These are phyloP conservation scores for Colletotrichum liaoningense DNA, from an alignment of 2,329 filamentous ascomycete species.

Conservation along the genomic window DNA sequence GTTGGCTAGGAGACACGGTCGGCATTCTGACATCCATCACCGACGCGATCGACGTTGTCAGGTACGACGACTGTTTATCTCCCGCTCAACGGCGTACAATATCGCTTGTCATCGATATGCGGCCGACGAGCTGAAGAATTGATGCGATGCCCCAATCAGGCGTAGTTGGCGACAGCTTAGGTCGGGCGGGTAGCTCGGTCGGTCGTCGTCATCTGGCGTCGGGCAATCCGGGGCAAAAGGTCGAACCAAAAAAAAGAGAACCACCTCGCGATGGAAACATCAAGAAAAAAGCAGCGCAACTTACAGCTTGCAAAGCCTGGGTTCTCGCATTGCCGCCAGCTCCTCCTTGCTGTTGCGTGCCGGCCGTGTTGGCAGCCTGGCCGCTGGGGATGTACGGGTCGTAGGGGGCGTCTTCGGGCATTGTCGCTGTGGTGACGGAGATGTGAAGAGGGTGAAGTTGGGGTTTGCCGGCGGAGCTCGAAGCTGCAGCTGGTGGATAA, in stretches of 20 bases:
- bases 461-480: slow-evolving; percentile 12
- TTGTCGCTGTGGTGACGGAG: slow-evolving; percentile 47
- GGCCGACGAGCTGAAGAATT: not conserved
- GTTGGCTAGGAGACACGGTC: not conserved
- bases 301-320: slow-evolving; percentile 85
- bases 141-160: slow-evolving; percentile 12
- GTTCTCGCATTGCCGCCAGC: slow-evolving; percentile 63
- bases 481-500: slow-evolving; percentile 11
- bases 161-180: slow-evolving; percentile 23
- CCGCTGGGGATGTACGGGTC: slow-evolving; percentile 89
- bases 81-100: not conserved
- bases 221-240: slow-evolving; percentile 6
- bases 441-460: not conserved
- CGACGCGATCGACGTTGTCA: not conserved
- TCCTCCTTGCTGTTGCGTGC: slow-evolving; percentile 51
- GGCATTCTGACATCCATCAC: not conserved
- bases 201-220: slow-evolving; percentile 32
- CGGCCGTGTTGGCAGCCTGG: slow-evolving; percentile 50
- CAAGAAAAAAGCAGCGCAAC: slow-evolving; percentile 51
- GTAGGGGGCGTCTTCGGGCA: slow-evolving; percentile 76
- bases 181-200: slow-evolving; percentile 21
- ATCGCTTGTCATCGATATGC: not conserved
- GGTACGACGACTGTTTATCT: not conserved
- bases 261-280: not conserved
- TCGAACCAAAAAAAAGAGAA: slow-evolving; percentile 23